Evolutionary conservation across 768 basidiomycete species (phyloP).

Genomic region (Mrakia gelida): DNA sequence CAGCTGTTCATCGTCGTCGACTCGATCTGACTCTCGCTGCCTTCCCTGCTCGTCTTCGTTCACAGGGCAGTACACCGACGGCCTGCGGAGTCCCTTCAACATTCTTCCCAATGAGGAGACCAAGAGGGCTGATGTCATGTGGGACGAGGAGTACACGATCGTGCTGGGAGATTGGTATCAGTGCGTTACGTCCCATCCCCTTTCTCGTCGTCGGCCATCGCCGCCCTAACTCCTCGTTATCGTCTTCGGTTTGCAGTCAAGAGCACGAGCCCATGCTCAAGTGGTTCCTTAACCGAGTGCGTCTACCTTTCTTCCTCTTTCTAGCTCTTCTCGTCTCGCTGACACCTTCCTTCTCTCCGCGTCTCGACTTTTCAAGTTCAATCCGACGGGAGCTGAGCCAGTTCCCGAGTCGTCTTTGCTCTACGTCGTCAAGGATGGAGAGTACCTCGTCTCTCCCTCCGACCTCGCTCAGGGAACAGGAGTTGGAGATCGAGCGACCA

Average conservation of each 20-base stretch:
- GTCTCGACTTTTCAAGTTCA: no score
- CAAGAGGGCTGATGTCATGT: slow-evolving; percentile 54
- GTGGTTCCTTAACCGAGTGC: slow-evolving; percentile 1
- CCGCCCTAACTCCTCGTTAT: background rate
- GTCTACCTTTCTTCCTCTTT: background rate
- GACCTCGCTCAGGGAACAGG: slow-evolving; percentile 51
- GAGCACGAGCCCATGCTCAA: slow-evolving; percentile 11
- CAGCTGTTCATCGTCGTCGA: background rate
- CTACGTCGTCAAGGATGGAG: slow-evolving; percentile 71
- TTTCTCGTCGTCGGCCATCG: background rate
- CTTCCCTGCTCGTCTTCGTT: background rate
- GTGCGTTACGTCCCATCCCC: background rate
- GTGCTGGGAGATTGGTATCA: slow-evolving; percentile 92
- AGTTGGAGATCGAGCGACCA: slow-evolving; percentile 76
- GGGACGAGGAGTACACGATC: slow-evolving; percentile 88
- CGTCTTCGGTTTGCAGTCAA: background rate
- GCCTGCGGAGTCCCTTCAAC: slow-evolving; percentile 75
- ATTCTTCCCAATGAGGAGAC: slow-evolving; percentile 52
- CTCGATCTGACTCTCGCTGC: no score
- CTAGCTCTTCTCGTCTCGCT: background rate
- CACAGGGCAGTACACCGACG: slow-evolving; percentile 52
- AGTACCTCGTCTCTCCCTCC: slow-evolving; percentile 60
- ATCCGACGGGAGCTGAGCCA: slow-evolving; percentile 67
- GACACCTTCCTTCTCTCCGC: background rate
- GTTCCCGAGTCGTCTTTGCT: slow-evolving; percentile 78